phyloP scores from a whole-genome alignment of 1,284 basidiomycete genomes.

The Boletus semigastroideus region DNA sequence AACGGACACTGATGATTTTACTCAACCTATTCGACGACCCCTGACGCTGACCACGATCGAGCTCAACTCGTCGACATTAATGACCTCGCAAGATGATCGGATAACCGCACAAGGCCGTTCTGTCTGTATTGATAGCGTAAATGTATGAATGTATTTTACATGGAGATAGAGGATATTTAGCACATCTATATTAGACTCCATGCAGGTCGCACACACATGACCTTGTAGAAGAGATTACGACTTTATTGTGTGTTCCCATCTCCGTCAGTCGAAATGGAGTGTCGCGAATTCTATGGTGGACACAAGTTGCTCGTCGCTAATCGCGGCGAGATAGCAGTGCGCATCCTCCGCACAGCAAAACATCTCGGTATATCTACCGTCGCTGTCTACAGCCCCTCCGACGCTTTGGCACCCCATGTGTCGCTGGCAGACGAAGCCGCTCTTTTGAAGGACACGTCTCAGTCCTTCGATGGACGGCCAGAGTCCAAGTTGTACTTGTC shows the following conservation, averaged over 20 bases:
- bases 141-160: no score
- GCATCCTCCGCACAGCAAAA: slow-evolving; percentile 55
- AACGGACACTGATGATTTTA: slow-evolving; percentile 14
- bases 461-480: slow-evolving; percentile 11
- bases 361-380: slow-evolving; percentile 48
- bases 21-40: neutral
- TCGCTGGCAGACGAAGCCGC: slow-evolving; percentile 49
- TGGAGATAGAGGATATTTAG: no score
- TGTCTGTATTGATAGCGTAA: no score
- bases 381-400: slow-evolving; percentile 54
- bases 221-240: neutral
- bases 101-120: no score
- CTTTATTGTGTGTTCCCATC: neutral
- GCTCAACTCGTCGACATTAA: no score
- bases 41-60: neutral
- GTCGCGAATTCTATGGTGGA: slow-evolving; percentile 16
- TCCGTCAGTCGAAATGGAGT: slow-evolving; percentile 11
- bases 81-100: no score
- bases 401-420: slow-evolving; percentile 56
- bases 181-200: no score
- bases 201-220: neutral
- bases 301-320: slow-evolving; percentile 49
- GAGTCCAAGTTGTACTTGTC: slow-evolving; percentile 48
- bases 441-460: slow-evolving; percentile 31
- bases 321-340: slow-evolving; percentile 54